Conservation (phyloP, 331 rosid genomes). For the Quercus lobata region DNA sequence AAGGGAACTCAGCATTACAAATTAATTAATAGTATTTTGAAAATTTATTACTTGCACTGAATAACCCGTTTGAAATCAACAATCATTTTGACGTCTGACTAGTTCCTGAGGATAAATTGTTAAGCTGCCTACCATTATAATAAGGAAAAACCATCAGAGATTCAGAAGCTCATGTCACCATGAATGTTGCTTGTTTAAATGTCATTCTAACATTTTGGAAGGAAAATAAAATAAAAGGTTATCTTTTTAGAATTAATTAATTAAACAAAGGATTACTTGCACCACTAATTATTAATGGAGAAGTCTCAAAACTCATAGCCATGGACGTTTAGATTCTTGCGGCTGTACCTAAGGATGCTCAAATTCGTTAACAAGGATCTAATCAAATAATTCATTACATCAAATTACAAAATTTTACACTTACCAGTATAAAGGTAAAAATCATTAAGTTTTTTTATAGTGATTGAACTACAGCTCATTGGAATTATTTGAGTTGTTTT, state of each 20-base stretch:
- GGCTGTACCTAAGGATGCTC: not conserved
- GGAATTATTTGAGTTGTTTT: not conserved
- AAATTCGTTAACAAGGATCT: not conserved
- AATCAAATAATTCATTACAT: not conserved
- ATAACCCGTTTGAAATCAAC: too few relatives aligned
- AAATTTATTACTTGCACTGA: too few relatives aligned
- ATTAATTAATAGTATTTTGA: too few relatives aligned
- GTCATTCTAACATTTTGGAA: not conserved
- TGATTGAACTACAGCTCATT: too few relatives aligned
- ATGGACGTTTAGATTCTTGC: not conserved
- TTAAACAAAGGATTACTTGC: not conserved
- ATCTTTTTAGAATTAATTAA: not conserved
- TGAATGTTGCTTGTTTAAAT: not conserved
- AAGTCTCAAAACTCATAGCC: not conserved
- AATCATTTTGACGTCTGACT: too few relatives aligned
- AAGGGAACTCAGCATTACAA: too few relatives aligned
- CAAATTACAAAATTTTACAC: not conserved
- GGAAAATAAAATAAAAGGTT: not conserved
- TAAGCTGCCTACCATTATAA: too few relatives aligned
- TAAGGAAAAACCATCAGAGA: too few relatives aligned
- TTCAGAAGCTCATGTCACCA: too few relatives aligned
- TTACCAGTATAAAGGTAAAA: not conserved
- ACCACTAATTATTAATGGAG: not conserved
- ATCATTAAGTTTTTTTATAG: too few relatives aligned
- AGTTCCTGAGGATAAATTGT: too few relatives aligned